Evolutionary conservation across 345 rosid genomes (phyloP).

Genomic region (Angophora floribunda): DNA sequence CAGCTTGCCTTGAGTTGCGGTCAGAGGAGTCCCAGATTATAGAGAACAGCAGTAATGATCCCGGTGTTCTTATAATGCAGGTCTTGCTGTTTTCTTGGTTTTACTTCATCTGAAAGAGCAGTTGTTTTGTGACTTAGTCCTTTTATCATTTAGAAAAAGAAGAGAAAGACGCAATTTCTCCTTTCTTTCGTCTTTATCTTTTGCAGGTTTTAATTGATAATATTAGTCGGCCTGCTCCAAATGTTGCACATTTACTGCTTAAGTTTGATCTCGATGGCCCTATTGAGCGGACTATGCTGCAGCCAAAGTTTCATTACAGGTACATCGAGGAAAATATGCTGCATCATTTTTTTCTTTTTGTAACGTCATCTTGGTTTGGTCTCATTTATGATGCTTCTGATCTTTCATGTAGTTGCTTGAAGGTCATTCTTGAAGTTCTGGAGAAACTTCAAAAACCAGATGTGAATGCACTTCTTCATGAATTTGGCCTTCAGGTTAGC

Average conservation of each 20-base stretch:
- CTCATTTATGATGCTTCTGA: background rate
- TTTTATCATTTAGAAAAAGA: background rate
- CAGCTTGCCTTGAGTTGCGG: slow-evolving; percentile 82
- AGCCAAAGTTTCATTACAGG: slow-evolving; percentile 97
- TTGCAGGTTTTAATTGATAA: slow-evolving; percentile 83
- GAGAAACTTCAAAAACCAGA: slow-evolving; percentile 75
- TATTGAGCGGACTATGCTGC: slow-evolving; percentile 71
- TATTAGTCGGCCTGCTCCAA: slow-evolving; percentile 85
- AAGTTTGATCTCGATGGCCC: slow-evolving; percentile 78
- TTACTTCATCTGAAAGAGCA: slow-evolving; percentile 6
- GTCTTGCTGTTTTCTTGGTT: slow-evolving; percentile 15
- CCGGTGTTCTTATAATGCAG: slow-evolving; percentile 89
- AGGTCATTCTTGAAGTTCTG: slow-evolving; percentile 84
- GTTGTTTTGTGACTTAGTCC: background rate
- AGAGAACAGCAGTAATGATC: slow-evolving; percentile 68
- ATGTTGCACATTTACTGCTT: slow-evolving; percentile 80
- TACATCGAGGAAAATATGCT: slow-evolving; percentile 3
- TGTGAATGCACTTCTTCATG: slow-evolving; percentile 70
- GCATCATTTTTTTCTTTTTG: background rate
- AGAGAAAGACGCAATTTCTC: background rate
- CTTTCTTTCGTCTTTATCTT: background rate
- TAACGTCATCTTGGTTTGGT: background rate
- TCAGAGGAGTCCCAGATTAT: slow-evolving; percentile 61
- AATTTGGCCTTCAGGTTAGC: slow-evolving; percentile 85
- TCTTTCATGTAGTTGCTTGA: slow-evolving; percentile 62